Conservation (phyloP, 2,329 filamentous ascomycete genomes). For the Aspergillus pseudoterreus region DNA sequence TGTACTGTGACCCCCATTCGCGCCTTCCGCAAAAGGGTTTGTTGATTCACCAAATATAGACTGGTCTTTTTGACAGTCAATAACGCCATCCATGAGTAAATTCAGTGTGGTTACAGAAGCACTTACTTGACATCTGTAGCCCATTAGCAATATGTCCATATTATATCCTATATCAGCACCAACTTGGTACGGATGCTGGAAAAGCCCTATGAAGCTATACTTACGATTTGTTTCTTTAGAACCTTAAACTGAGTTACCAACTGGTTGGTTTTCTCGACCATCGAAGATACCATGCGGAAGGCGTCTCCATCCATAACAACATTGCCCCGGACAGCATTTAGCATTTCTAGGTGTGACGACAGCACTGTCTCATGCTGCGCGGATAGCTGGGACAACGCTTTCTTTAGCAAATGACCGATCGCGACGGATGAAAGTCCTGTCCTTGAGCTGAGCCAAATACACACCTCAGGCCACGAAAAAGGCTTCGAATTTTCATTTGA, state of each 20-base stretch:
- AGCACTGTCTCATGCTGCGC: constrained; percentile 39
- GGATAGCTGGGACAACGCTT: constrained; percentile 28
- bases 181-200: too few species aligned
- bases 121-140: not conserved
- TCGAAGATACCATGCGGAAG: constrained; percentile 29
- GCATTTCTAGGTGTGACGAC: constrained; percentile 36
- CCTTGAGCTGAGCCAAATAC: not conserved
- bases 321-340: constrained; percentile 32
- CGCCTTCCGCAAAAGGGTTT: not conserved
- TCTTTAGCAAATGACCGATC: not conserved
- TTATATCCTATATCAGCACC: not conserved
- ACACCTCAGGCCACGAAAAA: constrained; percentile 21
- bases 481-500: not conserved
- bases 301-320: constrained; percentile 25
- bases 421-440: not conserved
- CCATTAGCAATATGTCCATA: not conserved
- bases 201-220: constrained; percentile 5
- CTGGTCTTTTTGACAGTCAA: too few species aligned
- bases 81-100: too few species aligned
- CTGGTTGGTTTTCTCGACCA: constrained; percentile 38
- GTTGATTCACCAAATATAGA: too few species aligned
- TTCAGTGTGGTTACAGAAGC: not conserved
- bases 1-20: not conserved
- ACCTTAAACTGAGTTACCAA: constrained; percentile 35
- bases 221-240: constrained; percentile 34